A percentile compares a stretch with the other conserved stretches of the same genome.
Conservation (phyloP, 106 monocot species). For the Dendrobium nobile region DNA sequence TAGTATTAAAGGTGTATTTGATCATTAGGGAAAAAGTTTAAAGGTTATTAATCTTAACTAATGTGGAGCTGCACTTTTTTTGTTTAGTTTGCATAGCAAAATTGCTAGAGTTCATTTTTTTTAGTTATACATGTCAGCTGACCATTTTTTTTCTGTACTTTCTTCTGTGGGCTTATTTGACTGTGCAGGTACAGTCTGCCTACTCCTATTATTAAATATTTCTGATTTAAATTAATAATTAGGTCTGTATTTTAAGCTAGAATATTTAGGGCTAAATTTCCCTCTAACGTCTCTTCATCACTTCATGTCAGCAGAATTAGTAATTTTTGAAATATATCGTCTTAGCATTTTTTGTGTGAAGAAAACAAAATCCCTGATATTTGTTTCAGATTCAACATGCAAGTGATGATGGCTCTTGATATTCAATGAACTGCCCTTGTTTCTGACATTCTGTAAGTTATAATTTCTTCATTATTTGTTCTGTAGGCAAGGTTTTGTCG, state of each 20-base stretch:
- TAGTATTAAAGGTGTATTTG: too few relatives aligned
- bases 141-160: not conserved
- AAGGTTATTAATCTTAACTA: too few relatives aligned
- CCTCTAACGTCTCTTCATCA: not conserved
- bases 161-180: not conserved
- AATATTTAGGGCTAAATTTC: not conserved
- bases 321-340: not conserved
- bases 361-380: conserved; percentile 1
- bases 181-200: not conserved
- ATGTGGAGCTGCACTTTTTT: not conserved
- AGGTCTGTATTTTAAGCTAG: not conserved
- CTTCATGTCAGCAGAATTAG: not conserved
- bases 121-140: not conserved
- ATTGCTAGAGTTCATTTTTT: not conserved
- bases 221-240: not conserved
- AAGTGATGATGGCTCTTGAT: not conserved
- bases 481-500: conserved; percentile 43
- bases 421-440: not conserved
- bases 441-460: not conserved
- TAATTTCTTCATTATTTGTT: not conserved
- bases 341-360: not conserved
- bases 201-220: not conserved
- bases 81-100: not conserved
- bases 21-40: too few relatives aligned
- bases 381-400: not conserved